These are phyloP conservation scores for Phlebiopsis flavidoalba DNA, from an alignment of 768 basidiomycete genomes.

Conservation along the genomic window DNA sequence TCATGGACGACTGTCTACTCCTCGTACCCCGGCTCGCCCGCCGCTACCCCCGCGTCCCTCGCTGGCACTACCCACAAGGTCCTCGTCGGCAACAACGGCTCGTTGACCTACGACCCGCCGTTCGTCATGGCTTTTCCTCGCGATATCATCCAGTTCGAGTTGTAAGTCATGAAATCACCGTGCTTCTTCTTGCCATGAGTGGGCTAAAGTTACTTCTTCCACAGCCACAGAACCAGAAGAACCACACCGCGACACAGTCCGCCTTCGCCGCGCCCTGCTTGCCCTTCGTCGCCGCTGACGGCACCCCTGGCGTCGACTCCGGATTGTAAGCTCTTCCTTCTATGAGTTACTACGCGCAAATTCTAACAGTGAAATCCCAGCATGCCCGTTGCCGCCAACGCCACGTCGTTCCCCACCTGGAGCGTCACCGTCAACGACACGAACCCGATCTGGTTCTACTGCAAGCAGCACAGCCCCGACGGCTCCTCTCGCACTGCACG, in stretches of 20 bases:
- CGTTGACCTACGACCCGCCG: conserved; percentile 47
- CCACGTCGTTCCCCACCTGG: conserved; percentile 48
- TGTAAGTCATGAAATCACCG: conserved; percentile 39
- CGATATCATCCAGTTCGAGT: conserved; percentile 56
- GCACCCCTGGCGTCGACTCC: conserved; percentile 46
- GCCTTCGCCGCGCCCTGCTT: conserved; percentile 58
- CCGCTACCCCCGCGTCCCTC: conserved; percentile 44
- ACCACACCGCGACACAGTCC: conserved; percentile 63
- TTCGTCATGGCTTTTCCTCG: conserved; percentile 44
- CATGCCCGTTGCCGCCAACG: conserved; percentile 36
- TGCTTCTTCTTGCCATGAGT: no score
- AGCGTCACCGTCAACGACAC: conserved; percentile 56
- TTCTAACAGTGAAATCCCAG: conserved; percentile 8
- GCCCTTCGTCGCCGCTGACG: conserved; percentile 26
- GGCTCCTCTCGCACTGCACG: conserved; percentile 31
- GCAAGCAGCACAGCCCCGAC: conserved; percentile 32
- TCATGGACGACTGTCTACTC: conserved; percentile 55
- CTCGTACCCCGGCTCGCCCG: conserved; percentile 51
- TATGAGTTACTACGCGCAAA: neutral
- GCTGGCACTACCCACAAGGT: conserved; percentile 47
- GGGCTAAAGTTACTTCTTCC: conserved; percentile 5
- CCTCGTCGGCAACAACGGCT: conserved; percentile 45
- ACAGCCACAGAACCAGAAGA: conserved; percentile 59
- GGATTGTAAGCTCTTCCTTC: conserved; percentile 44
- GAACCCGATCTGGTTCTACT: conserved; percentile 52